Conservation (phyloP, 306 rosid genomes). For the Sicyos edulis region DNA sequence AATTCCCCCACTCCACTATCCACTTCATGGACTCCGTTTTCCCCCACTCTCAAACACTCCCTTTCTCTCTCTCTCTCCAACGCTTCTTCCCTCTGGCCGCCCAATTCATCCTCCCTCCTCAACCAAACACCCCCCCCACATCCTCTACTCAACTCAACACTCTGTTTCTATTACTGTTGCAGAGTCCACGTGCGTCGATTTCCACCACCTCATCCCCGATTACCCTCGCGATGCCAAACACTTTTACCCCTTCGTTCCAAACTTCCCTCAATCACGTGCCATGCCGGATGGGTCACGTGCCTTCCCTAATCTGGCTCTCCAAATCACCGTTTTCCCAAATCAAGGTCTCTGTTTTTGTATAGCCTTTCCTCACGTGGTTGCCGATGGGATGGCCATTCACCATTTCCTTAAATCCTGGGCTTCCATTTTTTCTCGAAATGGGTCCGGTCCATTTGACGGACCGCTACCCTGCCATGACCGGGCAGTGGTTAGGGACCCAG, state of each 20-base stretch:
- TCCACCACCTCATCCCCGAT: slow-evolving; percentile 16
- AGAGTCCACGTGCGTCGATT: slow-evolving; percentile 23
- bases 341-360: slow-evolving; percentile 23
- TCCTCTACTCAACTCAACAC: slow-evolving; percentile 17
- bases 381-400: slow-evolving; percentile 26
- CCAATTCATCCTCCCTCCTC: slow-evolving; percentile 26
- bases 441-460: not conserved
- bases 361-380: slow-evolving; percentile 25
- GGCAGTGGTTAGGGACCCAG: slow-evolving; percentile 1
- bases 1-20: slow-evolving; percentile 26
- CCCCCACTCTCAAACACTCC: slow-evolving; percentile 33
- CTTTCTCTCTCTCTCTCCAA: slow-evolving; percentile 34
- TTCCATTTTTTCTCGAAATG: not conserved
- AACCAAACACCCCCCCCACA: slow-evolving; percentile 27
- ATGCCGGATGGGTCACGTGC: not conserved
- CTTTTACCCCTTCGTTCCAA: slow-evolving; percentile 26
- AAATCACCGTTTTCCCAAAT: slow-evolving; percentile 31
- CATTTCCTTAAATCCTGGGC: slow-evolving; percentile 40
- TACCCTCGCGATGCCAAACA: slow-evolving; percentile 15
- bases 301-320: slow-evolving; percentile 23
- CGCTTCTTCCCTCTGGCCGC: slow-evolving; percentile 33
- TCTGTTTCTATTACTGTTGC: slow-evolving; percentile 19
- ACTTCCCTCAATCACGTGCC: not conserved
- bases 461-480: slow-evolving; percentile 16
- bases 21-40: slow-evolving; percentile 22